phyloP scores from a whole-genome alignment of 1,284 basidiomycete genomes.

The Puccinia coronata region DNA sequence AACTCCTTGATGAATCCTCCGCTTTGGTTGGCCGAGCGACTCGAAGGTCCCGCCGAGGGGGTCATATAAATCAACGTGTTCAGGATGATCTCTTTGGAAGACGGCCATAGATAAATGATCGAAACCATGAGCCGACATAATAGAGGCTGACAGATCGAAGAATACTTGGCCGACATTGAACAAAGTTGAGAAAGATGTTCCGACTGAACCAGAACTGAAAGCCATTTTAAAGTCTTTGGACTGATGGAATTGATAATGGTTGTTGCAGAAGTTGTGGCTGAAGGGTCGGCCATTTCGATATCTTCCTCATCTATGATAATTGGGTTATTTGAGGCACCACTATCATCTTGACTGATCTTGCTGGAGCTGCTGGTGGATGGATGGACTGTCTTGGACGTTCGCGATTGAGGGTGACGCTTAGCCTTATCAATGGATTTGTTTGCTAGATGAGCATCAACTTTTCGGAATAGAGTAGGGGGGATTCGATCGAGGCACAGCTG shows the following conservation, averaged over 20 bases:
- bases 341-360: background rate
- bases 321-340: background rate
- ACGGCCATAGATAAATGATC: conserved; percentile 67
- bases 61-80: conserved; percentile 59
- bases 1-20: conserved; percentile 69
- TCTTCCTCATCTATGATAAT: conserved; percentile 16
- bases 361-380: background rate
- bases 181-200: conserved; percentile 45
- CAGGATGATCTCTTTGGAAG: conserved; percentile 63
- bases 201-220: conserved; percentile 11
- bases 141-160: conserved; percentile 6
- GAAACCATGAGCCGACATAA: conserved; percentile 60
- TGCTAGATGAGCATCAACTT: conserved; percentile 20
- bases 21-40: conserved; percentile 45
- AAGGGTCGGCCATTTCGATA: conserved; percentile 22
- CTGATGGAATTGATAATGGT: background rate
- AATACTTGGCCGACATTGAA: conserved; percentile 28
- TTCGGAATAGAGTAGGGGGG: conserved; percentile 25
- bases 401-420: background rate
- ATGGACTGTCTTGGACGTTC: background rate
- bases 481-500: conserved; percentile 26
- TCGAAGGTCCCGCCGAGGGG: background rate
- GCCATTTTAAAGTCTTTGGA: conserved; percentile 35
- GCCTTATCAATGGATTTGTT: conserved; percentile 5
- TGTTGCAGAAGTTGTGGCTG: background rate